Percentiles rank a stretch among this genome's conserved stretches.
Conservation (phyloP, 2,329 filamentous ascomycete species). For the Talaromyces sp. region DNA sequence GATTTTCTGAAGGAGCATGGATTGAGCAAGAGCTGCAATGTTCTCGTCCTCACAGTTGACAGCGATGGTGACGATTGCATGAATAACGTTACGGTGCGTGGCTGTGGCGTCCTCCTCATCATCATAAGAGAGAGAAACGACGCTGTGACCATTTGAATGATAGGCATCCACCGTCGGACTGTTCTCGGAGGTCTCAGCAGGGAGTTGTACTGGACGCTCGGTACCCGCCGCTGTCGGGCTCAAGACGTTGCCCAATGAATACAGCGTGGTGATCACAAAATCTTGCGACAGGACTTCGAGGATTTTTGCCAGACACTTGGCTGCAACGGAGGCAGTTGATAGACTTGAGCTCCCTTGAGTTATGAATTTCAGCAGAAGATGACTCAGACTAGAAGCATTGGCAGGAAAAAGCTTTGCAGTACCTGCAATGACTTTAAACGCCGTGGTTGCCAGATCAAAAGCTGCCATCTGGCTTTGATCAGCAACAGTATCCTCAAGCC, state of each 20-base stretch:
- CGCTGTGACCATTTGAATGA: slow-evolving; percentile 33
- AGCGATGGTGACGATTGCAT: slow-evolving; percentile 89
- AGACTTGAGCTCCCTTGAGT: slow-evolving; percentile 73
- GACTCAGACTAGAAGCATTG: slow-evolving; percentile 71
- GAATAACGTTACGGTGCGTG: slow-evolving; percentile 84
- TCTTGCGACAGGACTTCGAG: slow-evolving; percentile 73
- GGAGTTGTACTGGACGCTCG: slow-evolving; percentile 34
- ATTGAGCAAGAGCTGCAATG: slow-evolving; percentile 87
- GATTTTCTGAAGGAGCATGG: slow-evolving; percentile 95
- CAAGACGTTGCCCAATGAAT: slow-evolving; percentile 92
- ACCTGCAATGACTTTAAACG: slow-evolving; percentile 77
- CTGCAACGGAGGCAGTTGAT: slow-evolving; percentile 69
- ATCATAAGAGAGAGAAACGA: slow-evolving; percentile 69
- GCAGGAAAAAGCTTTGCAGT: slow-evolving; percentile 70
- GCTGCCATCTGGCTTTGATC: slow-evolving; percentile 81
- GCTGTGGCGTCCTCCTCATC: slow-evolving; percentile 74
- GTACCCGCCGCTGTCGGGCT: slow-evolving; percentile 63
- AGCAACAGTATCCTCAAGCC: slow-evolving; percentile 77
- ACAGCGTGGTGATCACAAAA: slow-evolving; percentile 81
- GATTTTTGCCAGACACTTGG: slow-evolving; percentile 77
- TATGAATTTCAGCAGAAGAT: slow-evolving; percentile 78
- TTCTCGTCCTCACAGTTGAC: slow-evolving; percentile 78
- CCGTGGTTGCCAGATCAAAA: slow-evolving; percentile 68
- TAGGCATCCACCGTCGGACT: slow-evolving; percentile 45
- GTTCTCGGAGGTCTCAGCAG: slow-evolving; percentile 42